phyloP scores from a whole-genome alignment of 805 yeast genomes.

The Saturnispora quitensis region DNA sequence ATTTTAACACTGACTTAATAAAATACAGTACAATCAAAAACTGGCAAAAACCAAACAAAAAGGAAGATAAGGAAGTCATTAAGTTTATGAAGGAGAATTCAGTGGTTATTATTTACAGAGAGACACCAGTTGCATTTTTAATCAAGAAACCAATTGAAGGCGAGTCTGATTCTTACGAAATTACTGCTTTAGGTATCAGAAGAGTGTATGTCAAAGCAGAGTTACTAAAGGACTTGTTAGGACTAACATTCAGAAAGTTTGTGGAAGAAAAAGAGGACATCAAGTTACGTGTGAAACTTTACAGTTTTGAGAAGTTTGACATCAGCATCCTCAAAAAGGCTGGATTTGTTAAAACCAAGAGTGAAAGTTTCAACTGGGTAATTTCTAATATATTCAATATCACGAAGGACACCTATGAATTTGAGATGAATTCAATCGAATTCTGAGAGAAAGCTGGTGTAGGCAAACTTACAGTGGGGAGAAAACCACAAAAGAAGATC shows the following conservation, averaged over 20 bases:
- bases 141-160: constrained; percentile 30
- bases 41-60: constrained; percentile 9
- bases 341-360: constrained; percentile 31
- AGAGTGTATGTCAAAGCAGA: constrained; percentile 60
- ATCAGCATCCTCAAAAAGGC: constrained; percentile 30
- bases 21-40: constrained; percentile 27
- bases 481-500: neutral
- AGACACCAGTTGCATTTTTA: constrained; percentile 60
- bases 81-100: constrained; percentile 35
- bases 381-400: constrained; percentile 16
- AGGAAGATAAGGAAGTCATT: constrained; percentile 14
- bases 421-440: constrained; percentile 11
- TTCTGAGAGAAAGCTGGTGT: constrained; percentile 1
- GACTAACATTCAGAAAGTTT: constrained; percentile 7
- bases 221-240: constrained; percentile 49
- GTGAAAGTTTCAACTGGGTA: constrained; percentile 8
- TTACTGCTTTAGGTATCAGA: constrained; percentile 55
- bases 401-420: constrained; percentile 16
- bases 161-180: constrained; percentile 30
- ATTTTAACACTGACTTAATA: constrained; percentile 45
- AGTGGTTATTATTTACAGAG: constrained; percentile 51
- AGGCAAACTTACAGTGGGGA: neutral
- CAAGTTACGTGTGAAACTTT: constrained; percentile 23
- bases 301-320: constrained; percentile 41
- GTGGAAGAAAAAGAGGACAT: constrained; percentile 24